Evolutionary conservation across 2,329 filamentous ascomycete species (phyloP), one percentile per base, ranked within the genome.

Genomic region (Cytospora chrysosperma): DNA sequence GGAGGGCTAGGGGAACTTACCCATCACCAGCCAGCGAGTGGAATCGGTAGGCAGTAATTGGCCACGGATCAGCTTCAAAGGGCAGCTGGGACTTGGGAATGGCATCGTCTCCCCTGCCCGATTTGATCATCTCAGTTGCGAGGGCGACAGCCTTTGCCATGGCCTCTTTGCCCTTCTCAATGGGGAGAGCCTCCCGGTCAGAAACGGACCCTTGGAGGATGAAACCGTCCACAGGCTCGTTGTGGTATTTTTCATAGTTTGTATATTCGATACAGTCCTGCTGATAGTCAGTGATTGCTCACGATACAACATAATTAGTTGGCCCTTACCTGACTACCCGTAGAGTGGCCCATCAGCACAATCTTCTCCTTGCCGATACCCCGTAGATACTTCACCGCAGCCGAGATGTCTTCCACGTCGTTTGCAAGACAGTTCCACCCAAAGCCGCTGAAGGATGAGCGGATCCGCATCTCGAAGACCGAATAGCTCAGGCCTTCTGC

Each of bases 201-300:
- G 87, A 91, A 4, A 93, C 88, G 0, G 91, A 88, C 0, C 89
- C 92, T 74, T 96, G 93, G 61, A 97, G 77, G 52, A 97, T 89
- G 56, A 87, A 88, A 40, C 89, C 93, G 65, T 95, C 86, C 1
- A 96, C 77, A 0, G 85, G 83, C 15, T 84, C 76, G 49, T 76
- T 75, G 7, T 71, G 70, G 40, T 79, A 70, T 67, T 78, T 78
- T 56, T 72, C 72, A 27, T 78, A 77, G 59, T 79, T 74, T 24
- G 77, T 77, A 62, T 86, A 87, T 67, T 82, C 81, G 74, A 86
- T 81, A 65, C 81, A 84, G 69, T 86, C 84, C 82, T 86, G 49
- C 19, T 2, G 10, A 34, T 2, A 4, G 21, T 21, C 26, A 62
- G 69, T 66, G 32, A 56, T 51, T n/a, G 21, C 8, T 24, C 26